phyloP scores from a whole-genome alignment of 164 flowering plant species.

The Chimonanthus praecox region DNA sequence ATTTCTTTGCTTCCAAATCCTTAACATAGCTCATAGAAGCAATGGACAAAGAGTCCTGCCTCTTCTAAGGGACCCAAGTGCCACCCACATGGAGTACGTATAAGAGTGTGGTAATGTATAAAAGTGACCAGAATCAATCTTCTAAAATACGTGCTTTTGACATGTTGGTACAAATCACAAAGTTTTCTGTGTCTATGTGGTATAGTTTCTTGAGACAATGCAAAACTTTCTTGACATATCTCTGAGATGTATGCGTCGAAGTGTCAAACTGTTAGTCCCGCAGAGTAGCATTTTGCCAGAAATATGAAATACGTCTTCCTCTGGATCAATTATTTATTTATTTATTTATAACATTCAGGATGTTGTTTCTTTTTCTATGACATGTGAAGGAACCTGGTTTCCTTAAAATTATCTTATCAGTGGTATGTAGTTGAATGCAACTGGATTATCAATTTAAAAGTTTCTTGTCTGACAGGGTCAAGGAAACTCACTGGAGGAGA shows the following conservation, averaged over 20 bases:
- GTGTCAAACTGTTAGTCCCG: neutral
- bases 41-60: no score
- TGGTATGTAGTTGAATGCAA: neutral
- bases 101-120: neutral
- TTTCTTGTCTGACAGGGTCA: conserved; percentile 30
- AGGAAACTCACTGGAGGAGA: conserved; percentile 36
- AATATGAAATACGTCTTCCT: neutral
- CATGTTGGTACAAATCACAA: neutral
- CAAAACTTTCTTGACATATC: neutral
- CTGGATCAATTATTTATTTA: neutral
- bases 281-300: neutral
- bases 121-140: no score
- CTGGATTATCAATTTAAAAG: neutral
- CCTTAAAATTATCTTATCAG: neutral
- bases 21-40: no score
- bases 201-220: neutral
- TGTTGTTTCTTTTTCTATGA: no score
- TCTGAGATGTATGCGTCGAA: neutral
- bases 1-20: no score
- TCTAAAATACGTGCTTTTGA: neutral
- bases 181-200: no score
- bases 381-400: neutral
- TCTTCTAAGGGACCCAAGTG: no score
- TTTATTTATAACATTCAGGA: no score
- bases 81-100: no score